Base-by-base conservation (phyloP, 208 protist genomes). In the Acanthamoeba pearcei region DNA sequence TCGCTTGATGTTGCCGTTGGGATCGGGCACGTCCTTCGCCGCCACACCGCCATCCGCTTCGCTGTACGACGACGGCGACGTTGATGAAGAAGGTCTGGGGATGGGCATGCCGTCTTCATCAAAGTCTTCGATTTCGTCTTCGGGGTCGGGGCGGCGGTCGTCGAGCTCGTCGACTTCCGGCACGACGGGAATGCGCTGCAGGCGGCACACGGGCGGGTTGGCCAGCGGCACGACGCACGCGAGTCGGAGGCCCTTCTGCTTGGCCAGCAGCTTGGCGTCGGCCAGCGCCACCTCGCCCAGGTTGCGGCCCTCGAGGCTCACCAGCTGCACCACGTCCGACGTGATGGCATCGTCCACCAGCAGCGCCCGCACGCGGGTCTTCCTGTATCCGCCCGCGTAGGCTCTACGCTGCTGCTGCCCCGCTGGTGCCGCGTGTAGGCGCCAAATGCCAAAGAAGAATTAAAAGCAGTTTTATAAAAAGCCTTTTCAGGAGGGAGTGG, bases 251-350 rank as follows among this genome's bases (percentile, higher is more conserved):
- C 68, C 68, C 35, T 78, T 78, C 10, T 78, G n/a, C 35, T 78
- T 78, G 68, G 68, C 68, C 68, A 78, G 68, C 68, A 46, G n/a
- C 29, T 42, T 32, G n/a, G 68, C 68, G 68, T 78, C 68, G 8
- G 68, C 68, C 35, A 78, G n/a, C 29, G 68, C 68, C 68, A 78
- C 68, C n/a, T 42, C 35, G 68, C 68, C 68, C 68, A 78, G 35
- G 68, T 78, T 78, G 29, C 35, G n/a, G 68, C 68, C 68, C 68
- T 78, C 68, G 29, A 78, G 68, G 35, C 35, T 42, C n/a, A 78
- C 35, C 35, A 78, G 68, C 68, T 78, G 68, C 68, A 78, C 68
- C 29, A 78, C 35, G n/a, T 78, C 68, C 35, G 68, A 32, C 35
- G 68, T 78, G 35, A 78, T 78, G n/a, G n/a, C 68, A 15, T 78